Base-by-base conservation (phyloP, 2,329 filamentous ascomycete genomes). In the Trichoderma sp. region DNA sequence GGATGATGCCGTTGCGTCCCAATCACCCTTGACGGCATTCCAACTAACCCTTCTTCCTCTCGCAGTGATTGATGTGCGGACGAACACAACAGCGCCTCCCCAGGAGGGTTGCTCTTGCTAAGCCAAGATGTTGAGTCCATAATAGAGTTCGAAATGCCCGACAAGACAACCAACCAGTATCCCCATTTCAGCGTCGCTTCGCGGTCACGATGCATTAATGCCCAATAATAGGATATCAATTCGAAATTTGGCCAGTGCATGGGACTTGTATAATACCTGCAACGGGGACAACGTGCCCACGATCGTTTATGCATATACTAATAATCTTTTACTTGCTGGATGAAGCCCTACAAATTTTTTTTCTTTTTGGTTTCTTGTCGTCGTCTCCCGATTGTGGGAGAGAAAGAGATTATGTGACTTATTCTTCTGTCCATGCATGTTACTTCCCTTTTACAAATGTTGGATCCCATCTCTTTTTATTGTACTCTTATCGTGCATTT, bases 61-160 rank as follows among this genome's bases (percentile, higher is more conserved):
- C 68, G 25, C 74, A 95, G 92, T 95, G 92, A 97, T 97, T 77
- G 92, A 97, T 81, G 93, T 97, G 73, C 95, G 94, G 81, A 94
- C 93, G 76, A 92, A 89, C 80, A 87, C 87, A 66, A 85, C 87
- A 73, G 87, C 88, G 69, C 82, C 88, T 71, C 86, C 84, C 76
- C 92, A 94, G 79, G 90, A 93, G 70, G 89, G 90, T 68, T 94
- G 91, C 78, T 75, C 79, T 70, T 81, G 78, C 73, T 81, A 75
- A 76, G 60, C 32, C 58, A 35, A 45, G 19, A 57, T 48, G 63
- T 45, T 35, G 53, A 32, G 35, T 48, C n/a, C 29, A 29, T 29
- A 54, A 67, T 61, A 13, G 52, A 57, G 13, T 48, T 34, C 42
- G 39, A 53, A 61, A 27, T 29, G 25, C 29, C 52, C 52, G 17